These are phyloP conservation scores for Gleditsia sinensis DNA, from an alignment of 306 rosid genomes.

Conservation along the genomic window DNA sequence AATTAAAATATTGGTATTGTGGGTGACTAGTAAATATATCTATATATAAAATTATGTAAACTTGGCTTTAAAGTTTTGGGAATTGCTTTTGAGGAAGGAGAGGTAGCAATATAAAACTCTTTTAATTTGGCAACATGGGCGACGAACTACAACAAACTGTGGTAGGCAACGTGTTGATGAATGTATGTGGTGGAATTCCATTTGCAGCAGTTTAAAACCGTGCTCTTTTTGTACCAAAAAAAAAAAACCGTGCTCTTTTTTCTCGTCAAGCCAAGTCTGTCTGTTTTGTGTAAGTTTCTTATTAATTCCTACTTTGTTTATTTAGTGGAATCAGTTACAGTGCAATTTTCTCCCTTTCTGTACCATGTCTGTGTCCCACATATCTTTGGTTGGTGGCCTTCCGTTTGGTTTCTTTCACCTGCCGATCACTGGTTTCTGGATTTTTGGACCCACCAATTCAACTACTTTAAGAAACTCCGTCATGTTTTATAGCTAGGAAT, in stretches of 20 bases:
- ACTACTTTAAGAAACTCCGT: neutral
- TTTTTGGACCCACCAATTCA: slow-evolving; percentile 24
- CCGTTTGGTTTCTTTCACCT: slow-evolving; percentile 1
- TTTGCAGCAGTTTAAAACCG: too few relatives aligned
- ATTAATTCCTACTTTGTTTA: neutral
- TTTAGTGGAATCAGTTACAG: slow-evolving; percentile 16
- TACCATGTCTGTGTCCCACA: slow-evolving; percentile 19
- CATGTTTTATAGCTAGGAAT: neutral
- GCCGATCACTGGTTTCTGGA: neutral
- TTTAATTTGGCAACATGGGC: slow-evolving; percentile 20
- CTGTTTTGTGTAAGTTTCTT: neutral
- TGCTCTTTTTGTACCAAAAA: too few relatives aligned
- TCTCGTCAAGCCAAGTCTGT: neutral
- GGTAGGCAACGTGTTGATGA: neutral
- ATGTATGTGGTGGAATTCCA: too few relatives aligned
- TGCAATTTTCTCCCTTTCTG: neutral
- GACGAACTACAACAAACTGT: neutral
- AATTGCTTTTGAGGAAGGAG: slow-evolving; percentile 5
- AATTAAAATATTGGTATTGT: too few relatives aligned
- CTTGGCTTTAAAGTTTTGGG: slow-evolving; percentile 59
- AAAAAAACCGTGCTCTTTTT: neutral
- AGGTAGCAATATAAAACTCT: too few relatives aligned
- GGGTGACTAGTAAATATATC: too few relatives aligned
- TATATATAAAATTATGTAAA: slow-evolving; percentile 46
- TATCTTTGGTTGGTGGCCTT: slow-evolving; percentile 23